phyloP scores from a whole-genome alignment of 2,329 filamentous ascomycete genomes.

The Colletotrichum trifolii region DNA sequence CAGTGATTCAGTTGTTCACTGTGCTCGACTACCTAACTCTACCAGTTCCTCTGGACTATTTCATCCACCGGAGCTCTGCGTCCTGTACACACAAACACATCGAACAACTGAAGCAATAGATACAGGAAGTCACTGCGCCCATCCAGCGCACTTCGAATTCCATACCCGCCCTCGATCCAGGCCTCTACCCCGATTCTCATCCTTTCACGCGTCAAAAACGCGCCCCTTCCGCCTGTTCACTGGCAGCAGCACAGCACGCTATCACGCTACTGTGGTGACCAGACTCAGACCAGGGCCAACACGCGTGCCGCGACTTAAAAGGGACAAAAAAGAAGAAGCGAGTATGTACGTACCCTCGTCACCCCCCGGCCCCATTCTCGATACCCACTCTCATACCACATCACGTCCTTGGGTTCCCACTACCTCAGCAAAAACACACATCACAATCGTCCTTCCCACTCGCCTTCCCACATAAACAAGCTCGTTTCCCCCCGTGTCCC shows the following conservation, averaged over 20 bases:
- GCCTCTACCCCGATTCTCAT: not conserved
- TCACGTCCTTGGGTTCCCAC: conserved; percentile 36
- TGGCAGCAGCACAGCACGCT: conserved; percentile 6
- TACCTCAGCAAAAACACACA: conserved; percentile 36
- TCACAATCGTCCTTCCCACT: conserved; percentile 24
- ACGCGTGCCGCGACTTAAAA: conserved; percentile 21
- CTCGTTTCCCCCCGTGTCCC: conserved; percentile 8
- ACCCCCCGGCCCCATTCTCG: conserved; percentile 16
- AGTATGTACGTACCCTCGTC: conserved; percentile 25
- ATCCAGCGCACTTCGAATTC: no score
- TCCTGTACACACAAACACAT: no score
- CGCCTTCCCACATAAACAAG: conserved; percentile 30
- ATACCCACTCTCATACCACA: conserved; percentile 35
- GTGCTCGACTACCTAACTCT: no score
- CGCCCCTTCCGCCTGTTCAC: not conserved
- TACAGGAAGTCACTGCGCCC: no score
- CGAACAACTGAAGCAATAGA: no score
- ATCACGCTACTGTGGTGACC: conserved; percentile 35
- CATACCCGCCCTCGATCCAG: no score
- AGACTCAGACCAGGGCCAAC: conserved; percentile 21
- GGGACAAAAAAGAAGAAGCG: no score
- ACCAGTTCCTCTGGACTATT: no score
- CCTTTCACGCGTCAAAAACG: conserved; percentile 28
- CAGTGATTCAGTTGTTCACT: no score
- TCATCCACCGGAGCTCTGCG: no score